Base-by-base conservation (phyloP, 257 asterid species). In the Solanum arcanum region DNA sequence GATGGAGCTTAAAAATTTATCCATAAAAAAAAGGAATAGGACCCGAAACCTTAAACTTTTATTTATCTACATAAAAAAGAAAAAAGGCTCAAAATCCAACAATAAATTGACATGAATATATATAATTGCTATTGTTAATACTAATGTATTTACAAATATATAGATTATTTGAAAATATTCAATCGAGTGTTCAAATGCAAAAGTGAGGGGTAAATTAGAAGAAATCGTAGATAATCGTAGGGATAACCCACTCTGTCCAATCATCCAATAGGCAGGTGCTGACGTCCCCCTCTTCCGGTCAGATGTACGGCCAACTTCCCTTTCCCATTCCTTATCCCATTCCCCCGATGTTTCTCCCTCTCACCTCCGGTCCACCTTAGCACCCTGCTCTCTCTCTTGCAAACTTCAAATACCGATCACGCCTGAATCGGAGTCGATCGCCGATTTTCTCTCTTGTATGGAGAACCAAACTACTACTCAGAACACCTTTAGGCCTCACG, bases 221-320 rank as follows among this genome's bases (percentile, higher is more conserved):
- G 87, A 72, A 41, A 82, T 73, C 42, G 72, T 74, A 44, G 72
- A 83, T 82, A 2, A 35, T 69, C 84, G 78, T 44, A 88, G 60
- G 83, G 88, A 44, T 83, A 69, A 59, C 74, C 86, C 85, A 86
- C 86, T 81, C 83, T 85, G 86, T 86, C 87, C 86, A 88, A 88
- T 20, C 84, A 82, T 68, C 90, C 88, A 86, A 88, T 81, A 75
- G 77, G 70, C 82, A 21, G 52, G 80, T 52, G 74, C 84, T 86
- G 90, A 88, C 90, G 88, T 72, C 87, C 90, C 52, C 52, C 87
- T 42, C 80, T 68, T 75, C 89, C 90, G 87, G 86, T 86, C 89
- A 89, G 87, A 89, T 89, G 90, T 73, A 72, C 89, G 89, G 87
- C 86, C 88, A 82, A 56, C 87, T 31, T 35, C 68, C 84, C 59